Base-by-base conservation (phyloP, 352 stramenopile species). In the Globisporangium apiculatum region DNA sequence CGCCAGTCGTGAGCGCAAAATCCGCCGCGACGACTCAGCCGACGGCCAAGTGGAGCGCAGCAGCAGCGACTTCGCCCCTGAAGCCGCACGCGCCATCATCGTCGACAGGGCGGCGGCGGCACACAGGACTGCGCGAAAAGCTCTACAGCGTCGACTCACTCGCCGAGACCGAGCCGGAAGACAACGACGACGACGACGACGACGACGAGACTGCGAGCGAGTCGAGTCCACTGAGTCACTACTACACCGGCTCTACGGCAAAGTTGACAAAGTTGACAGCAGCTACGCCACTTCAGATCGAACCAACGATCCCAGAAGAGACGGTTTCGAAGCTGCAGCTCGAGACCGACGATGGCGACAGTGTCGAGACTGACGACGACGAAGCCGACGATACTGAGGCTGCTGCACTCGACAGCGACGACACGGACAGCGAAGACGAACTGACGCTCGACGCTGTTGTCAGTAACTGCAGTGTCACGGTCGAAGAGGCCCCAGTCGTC, bases 151-250 rank as follows among this genome's bases (percentile, higher is more conserved):
- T 65, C 47, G 59, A 65, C 53, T 65, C 59, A 37, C 53, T 76
- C 48, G 61, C 73, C 4, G 72, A 79, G 41, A 81, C 71, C 7
- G 71, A 79, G 42, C 66, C 67, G 3, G 69, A 81, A 57, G 55
- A 60, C 38, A 45, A 60, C 37, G 53, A 57, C 10, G 50, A 59
- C 43, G 70, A 79, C 51, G 71, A 79, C 49, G 72, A 76, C 53
- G 63, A 75, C 35, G 57, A 57, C 0, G 56, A 62, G 17, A 69
- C 71, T 18, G 63, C 67, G 11, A 66, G 65, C 15, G 63, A 71
- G 37, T 48, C 58, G 31, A 41, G 58, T 7, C 38, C 57, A 12
- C 64, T 68, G 48, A 53, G 68, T 38, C 48, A 49, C 6, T 48
- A 69, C 53, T 41, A 69, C 51, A 52, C 57, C 14, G 57, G 62